Conservation (phyloP, 805 yeast species). For the Metschnikowia dekortorum region DNA sequence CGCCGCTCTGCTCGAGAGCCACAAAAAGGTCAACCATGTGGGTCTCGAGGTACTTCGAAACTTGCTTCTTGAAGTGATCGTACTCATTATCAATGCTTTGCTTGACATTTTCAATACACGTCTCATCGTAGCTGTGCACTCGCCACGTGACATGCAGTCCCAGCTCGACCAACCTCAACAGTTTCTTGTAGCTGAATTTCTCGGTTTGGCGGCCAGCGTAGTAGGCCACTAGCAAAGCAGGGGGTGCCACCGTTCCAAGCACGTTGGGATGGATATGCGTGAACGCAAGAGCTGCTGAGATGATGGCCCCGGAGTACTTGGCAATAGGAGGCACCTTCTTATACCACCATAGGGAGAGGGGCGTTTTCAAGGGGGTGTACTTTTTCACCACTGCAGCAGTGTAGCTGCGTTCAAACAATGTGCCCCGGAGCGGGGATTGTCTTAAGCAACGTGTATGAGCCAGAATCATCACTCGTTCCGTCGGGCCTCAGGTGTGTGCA, state of each 20-base stretch:
- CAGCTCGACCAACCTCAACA: conserved; percentile 13
- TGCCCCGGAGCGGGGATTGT: background rate
- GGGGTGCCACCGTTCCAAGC: conserved; percentile 35
- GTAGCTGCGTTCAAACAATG: background rate
- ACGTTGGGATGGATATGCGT: conserved; percentile 35
- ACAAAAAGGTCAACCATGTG: conserved; percentile 27
- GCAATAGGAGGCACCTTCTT: conserved; percentile 21
- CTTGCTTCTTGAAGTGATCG: conserved; percentile 30
- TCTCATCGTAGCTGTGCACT: conserved; percentile 30
- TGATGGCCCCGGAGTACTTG: conserved; percentile 27
- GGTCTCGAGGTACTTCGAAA: conserved; percentile 22
- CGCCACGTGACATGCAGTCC: conserved; percentile 6
- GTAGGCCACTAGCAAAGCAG: conserved; percentile 26
- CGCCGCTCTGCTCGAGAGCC: conserved; percentile 6
- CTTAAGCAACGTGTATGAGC: background rate
- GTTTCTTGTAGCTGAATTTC: conserved; percentile 11
- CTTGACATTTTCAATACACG: conserved; percentile 25
- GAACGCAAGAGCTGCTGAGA: conserved; percentile 24
- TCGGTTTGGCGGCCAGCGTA: conserved; percentile 18
- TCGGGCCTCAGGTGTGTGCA: background rate
- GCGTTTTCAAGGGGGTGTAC: conserved; percentile 24
- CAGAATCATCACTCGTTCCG: background rate
- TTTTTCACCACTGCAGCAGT: conserved; percentile 32
- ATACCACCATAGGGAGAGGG: conserved; percentile 24
- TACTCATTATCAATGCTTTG: conserved; percentile 36